Evolutionary conservation across 257 asterid species (phyloP), one percentile per base, ranked within the genome.

Genomic region (Catharanthus roseus): DNA sequence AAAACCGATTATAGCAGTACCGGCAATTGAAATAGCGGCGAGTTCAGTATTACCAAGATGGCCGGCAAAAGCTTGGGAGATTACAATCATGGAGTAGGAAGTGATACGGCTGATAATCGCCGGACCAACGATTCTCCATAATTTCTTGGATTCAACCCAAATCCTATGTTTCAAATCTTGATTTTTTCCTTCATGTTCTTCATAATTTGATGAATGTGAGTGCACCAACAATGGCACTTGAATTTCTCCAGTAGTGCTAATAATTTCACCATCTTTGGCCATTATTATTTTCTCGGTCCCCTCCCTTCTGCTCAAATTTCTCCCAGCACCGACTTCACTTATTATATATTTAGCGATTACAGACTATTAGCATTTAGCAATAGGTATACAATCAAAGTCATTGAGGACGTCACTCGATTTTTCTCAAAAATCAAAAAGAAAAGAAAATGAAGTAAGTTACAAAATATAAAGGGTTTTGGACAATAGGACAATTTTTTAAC

Each of bases 31-130:
- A 83, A 92, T 83, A 73, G 95, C 91, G 29, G 98, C 98, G 10
- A 90, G 92, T 71, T 92, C 95, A 24, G 84, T 85, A 69, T 92
- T 91, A 24, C 98, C 96, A 6, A 92, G 89, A 71, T 89, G 97
- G 57, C 97, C 97, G 69, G 97, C 93, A 76, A 89, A 92, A 68
- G 98, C 98, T 69, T 86, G 96, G 10, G 96, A 83, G 74, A 88
- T 84, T 28, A 88, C 84, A 72, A 80, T 82, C 96, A 92, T 90
- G 75, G 96, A 85, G 75, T 85, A 90, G 6, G 92, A 79, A 0
- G 84, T 77, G 47, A 92, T 62, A 7, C 96, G 87, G 81, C 92
- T 87, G 84, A 92, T 85, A 69, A 88, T 86, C 42, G 98, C 96
- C 23, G 98, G 98, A n/a, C 96, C 98, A 50, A 86, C 96, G 9